Base-by-base conservation (phyloP, 78 protist genomes). In the Neovahlkampfia damariscottae region DNA sequence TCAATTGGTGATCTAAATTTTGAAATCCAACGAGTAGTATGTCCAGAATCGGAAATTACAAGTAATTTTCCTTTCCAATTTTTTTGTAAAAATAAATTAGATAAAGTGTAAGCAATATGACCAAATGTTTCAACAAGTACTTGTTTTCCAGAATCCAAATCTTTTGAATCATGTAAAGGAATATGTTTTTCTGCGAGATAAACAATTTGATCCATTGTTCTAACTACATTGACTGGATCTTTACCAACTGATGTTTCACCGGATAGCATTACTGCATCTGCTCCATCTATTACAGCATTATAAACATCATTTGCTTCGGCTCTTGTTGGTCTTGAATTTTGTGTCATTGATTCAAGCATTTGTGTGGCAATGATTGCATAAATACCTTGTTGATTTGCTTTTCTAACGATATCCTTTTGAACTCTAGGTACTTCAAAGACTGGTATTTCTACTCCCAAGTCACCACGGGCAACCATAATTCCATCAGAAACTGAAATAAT, bases 391-490 rank as follows among this genome's bases (percentile, higher is more conserved):
- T 37, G 8, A 77, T 81, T 77, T 82, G 95, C 89, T 80, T 68
- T 67, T 9, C 75, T 67, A 40, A 91, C 82, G 74, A 94, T 90
- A 85, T 71, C 72, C 86, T 94, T 94, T 76, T 93, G 98, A 59
- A 83, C 87, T 35, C 72, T 31, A 19, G 84, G 72, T 30, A 94
- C 95, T 59, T 88, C 40, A 38, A 38, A 81, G 9, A 73, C 8
- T 38, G 91, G 89, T 7, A 94, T 78, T 80, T 93, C 97, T 32
- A 90, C 78, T 70, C 93, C 94, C 8, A 92, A 81, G n/a, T 92
- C 97, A 8, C 97, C 97, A 6, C 98, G 86, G 19, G 98, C 98
- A 0, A 94, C 98, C 98, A 94, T 94, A 40, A 90, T 37, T 19
- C 93, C 98, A 81, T 92, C 93, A 2, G 83, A 9, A n/a, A 0